These are phyloP conservation scores for Biscogniauxia sp. DNA, from an alignment of 2,329 filamentous ascomycete genomes.

Conservation along the genomic window DNA sequence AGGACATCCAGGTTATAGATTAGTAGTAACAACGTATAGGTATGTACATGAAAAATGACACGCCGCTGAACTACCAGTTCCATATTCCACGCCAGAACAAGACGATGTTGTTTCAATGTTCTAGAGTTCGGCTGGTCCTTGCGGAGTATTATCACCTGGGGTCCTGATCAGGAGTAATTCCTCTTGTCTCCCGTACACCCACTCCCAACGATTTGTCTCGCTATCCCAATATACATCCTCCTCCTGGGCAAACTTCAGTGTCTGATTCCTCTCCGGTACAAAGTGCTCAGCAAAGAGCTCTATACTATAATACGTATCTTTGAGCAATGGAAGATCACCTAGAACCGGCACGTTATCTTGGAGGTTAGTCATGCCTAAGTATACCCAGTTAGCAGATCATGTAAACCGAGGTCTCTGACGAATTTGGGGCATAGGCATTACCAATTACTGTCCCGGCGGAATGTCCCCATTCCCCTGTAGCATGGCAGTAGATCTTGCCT, in stretches of 20 bases:
- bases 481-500: conserved; percentile 48
- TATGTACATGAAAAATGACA: no score
- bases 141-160: conserved; percentile 10
- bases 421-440: conserved; percentile 21
- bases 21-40: background rate
- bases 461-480: conserved; percentile 52
- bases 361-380: conserved; percentile 47
- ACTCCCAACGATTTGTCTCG: conserved; percentile 41
- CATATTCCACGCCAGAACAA: background rate
- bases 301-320: conserved; percentile 48
- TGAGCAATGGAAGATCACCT: conserved; percentile 44
- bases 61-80: background rate
- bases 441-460: conserved; percentile 47
- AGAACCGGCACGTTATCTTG: conserved; percentile 46
- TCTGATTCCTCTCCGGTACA: conserved; percentile 43
- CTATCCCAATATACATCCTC: conserved; percentile 49
- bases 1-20: background rate
- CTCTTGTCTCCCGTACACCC: conserved; percentile 49
- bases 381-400: background rate
- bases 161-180: conserved; percentile 39
- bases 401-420: background rate
- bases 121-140: conserved; percentile 18
- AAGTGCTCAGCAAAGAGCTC: conserved; percentile 49
- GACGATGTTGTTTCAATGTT: background rate
- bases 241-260: conserved; percentile 46